phyloP scores from a whole-genome alignment of 495 filamentous ascomycete species.

The Apodospora peruviana region DNA sequence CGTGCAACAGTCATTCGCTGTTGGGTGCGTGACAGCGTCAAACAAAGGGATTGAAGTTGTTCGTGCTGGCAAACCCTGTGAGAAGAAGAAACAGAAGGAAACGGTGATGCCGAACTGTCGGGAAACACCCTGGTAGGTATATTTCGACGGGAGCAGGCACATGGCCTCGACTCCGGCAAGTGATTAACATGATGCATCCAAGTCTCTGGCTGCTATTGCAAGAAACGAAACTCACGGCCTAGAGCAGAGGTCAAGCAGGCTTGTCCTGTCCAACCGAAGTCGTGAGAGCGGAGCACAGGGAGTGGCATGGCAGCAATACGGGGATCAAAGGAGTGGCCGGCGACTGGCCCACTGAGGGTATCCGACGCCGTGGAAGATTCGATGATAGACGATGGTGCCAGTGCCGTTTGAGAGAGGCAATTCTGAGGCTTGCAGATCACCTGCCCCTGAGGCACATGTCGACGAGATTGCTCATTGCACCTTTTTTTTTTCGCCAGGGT shows the following conservation, averaged over 20 bases:
- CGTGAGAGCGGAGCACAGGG: neutral
- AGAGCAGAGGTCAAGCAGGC: slow-evolving; percentile 3
- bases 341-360: neutral
- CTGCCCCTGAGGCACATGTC: neutral
- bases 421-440: neutral
- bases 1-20: neutral
- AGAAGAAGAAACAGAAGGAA: neutral
- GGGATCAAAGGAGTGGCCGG: neutral
- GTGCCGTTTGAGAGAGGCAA: neutral
- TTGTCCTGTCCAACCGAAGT: slow-evolving; percentile 9
- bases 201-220: neutral
- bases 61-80: neutral
- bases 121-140: neutral
- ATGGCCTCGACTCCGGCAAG: neutral
- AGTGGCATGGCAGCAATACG: neutral
- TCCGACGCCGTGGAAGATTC: neutral
- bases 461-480: no score
- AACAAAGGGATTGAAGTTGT: neutral
- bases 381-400: neutral
- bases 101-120: neutral
- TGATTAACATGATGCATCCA: neutral
- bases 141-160: neutral
- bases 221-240: slow-evolving; percentile 10
- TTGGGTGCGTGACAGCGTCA: neutral
- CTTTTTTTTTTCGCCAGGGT: no score